Evolutionary conservation across 2,329 filamentous ascomycete species (phyloP), one percentile per base, ranked within the genome.

Genomic region (Claviceps fusiformis): DNA sequence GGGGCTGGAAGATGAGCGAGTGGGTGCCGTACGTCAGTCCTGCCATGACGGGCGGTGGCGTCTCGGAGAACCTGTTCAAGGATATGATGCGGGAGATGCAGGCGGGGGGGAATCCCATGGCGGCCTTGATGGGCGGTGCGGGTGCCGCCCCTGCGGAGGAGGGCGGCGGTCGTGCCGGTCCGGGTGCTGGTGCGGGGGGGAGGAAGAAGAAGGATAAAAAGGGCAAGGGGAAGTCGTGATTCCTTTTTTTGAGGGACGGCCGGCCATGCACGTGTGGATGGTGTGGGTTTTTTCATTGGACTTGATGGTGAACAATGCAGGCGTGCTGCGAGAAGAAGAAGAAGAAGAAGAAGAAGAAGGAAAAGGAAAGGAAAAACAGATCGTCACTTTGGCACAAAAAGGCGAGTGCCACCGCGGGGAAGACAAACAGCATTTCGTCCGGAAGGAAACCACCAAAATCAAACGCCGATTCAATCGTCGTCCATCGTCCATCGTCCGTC

Each of bases 51-150:
- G 93, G 93, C 9, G 93, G 93, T 11, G 93, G 93, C 41, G 89
- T 97, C 11, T 91, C 83, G 59, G 93, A 98, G 70, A 95, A 97
- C 66, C 82, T 96, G 58, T 83, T 97, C 65, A 89, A 93, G 75
- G 91, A 96, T 62, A 95, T 96, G 78, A 95, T 97, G 91, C 85
- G 83, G 65, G 89, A 95, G 73, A 95, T 97, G 89, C 75, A 77
- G 64, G 69, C 70, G 3, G 72, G 70, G 2, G 75, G 71, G 0
- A 74, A 76, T 45, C 71, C 70, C 8, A 74, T 75, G 73, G 64
- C 68, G 8, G 73, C 71, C 43, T 58, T 73, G 55, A 73, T 73
- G 71, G 69, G 63, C 35, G 67, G 64, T 50, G 67, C 31, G 11
- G 19, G 24, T 24, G 24, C 24, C 24, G 24, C 24, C 24, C 2